A percentile compares a stretch with the other conserved stretches of the same genome.
These are phyloP conservation scores for Entelexis paramagnoliae DNA, from an alignment of 1,139 yeast species.

Conservation along the genomic window DNA sequence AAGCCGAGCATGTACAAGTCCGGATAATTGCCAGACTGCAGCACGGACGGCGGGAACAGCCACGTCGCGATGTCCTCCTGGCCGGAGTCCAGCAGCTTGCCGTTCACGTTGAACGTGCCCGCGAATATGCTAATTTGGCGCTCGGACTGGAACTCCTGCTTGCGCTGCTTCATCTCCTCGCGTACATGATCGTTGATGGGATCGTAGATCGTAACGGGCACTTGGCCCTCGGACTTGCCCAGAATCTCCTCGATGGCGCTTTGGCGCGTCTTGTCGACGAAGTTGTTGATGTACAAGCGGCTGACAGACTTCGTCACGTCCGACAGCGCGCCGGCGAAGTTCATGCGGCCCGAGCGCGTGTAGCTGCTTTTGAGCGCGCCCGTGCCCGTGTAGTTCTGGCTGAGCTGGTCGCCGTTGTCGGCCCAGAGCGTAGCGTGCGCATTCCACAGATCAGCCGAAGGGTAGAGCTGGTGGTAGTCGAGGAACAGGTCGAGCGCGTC, in stretches of 20 bases:
- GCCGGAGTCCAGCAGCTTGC: conserved; percentile 39
- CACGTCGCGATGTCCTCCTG: conserved; percentile 54
- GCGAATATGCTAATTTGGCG: conserved; percentile 56
- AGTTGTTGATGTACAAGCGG: conserved; percentile 89
- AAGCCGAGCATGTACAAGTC: conserved; percentile 77
- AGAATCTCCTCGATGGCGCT: conserved; percentile 72
- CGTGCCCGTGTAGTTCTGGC: conserved; percentile 95
- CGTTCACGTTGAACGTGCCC: conserved; percentile 86
- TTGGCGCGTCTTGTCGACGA: conserved; percentile 85
- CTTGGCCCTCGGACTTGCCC: conserved; percentile 67
- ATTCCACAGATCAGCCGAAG: conserved; percentile 42
- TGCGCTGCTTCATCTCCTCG: conserved; percentile 44
- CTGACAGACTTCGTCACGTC: conserved; percentile 95
- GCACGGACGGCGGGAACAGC: conserved; percentile 65
- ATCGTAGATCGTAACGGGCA: conserved; percentile 68
- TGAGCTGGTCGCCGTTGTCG: conserved; percentile 93
- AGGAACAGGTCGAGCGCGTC: conserved; percentile 59
- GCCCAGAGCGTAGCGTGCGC: conserved; percentile 90
- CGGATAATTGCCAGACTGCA: conserved; percentile 29
- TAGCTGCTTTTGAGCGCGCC: conserved; percentile 91
- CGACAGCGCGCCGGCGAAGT: conserved; percentile 87
- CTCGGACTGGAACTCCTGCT: conserved; percentile 50
- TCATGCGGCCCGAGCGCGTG: conserved; percentile 91
- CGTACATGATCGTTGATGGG: conserved; percentile 78
- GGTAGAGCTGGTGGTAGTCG: conserved; percentile 39